Evolutionary conservation across 371 early-diverging fungal genomes (phyloP), one percentile per base, ranked within the genome.

Genomic region (Circinella umbellata): DNA sequence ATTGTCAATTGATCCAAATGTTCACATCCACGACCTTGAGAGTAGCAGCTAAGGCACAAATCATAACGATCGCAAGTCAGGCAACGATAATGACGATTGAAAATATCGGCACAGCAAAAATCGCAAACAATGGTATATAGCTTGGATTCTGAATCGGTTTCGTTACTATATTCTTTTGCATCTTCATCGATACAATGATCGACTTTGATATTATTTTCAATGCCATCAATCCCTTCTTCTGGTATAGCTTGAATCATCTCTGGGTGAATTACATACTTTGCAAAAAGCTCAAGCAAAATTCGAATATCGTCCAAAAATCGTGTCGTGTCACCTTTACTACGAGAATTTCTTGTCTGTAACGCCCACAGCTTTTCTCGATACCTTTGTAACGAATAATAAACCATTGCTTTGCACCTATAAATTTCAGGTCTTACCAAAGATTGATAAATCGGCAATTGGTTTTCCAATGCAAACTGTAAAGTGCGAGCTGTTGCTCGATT

Each of bases 21-120:
- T 5, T 53, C 17, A 35, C 82, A 82, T 27, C 72, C 63, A 11
- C 82, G 72, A 4, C 82, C 82, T 34, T 65, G 55, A 5, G 71
- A 27, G 51, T 82, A 82, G 36, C 82, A 82, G 18, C 69, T 51
- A 18, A 78, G 42, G 37, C 82, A 82, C 0, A 82, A 46, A 39
- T 82, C 82, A 20, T 76, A 75, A 6, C 69, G 39, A 53, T 74
- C 36, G 51, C 82, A 82, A 1, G n/a, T 20, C 0, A 63, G 38
- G 46, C 82, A 82, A 17, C 74, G 75, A 49, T 80, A 82, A 38
- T 76, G 76, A 3, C 76, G 71, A 27, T 74, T 42, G 27, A 77
- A 82, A 3, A 82, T 66, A 66, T 82, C 82, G 13, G 72, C 47
- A 48, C 71, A 72, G 54, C 82, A 82, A 61, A 82, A 82, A 42